Base-by-base conservation (phyloP, 805 yeast species). In the Kazachstania psychrophila region DNA sequence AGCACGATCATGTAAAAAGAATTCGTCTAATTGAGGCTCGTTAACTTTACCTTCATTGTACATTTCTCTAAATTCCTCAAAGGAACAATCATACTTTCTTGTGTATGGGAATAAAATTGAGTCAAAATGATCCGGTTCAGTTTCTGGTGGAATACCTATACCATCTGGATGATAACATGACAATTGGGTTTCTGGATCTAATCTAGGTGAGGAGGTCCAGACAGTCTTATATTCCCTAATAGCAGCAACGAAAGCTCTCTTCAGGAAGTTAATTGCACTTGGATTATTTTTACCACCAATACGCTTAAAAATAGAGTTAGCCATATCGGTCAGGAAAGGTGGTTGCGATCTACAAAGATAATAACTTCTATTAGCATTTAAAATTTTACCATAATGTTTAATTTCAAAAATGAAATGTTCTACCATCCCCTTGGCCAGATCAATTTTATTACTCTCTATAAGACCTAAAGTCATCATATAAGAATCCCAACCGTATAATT, bases 401-500 rank as follows among this genome's bases (percentile, higher is more conserved):
- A 89, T 88, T 55, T 92, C 96, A 60, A 79, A 92, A 38, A 86
- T 79, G 56, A 87, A 88, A 60, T 89, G 88, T 55, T 81, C 88
- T 10, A 88, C 84, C 89, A 89, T 85, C 0, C 94, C 95, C 47
- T 78, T 68, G 7, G 95, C 89, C 23, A 88, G 68, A 28, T 78
- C 82, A 15, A 76, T 59, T 34, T 75, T 69, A 28, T 70, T 73
- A 51, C 82, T 81, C 19, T 73, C 70, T 18, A 92, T 57, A 28
- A 92, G 66, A 1, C 97, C 98, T 17, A 87, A 60, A 0, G 92
- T 74, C 54, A 80, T 87, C 80, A 92, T 83, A 54, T 92, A 89
- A 2, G 96, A 86, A 58, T 89, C 98, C 98, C 98, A 89, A 12
- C 97, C 98, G 53, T 92, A 89, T 40, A 87, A 71, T 62, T 89